A percentile compares a stretch with the other conserved stretches of the same genome.
These are phyloP conservation scores for Bruguiera parviflora DNA, from an alignment of 345 rosid species.

Conservation along the genomic window DNA sequence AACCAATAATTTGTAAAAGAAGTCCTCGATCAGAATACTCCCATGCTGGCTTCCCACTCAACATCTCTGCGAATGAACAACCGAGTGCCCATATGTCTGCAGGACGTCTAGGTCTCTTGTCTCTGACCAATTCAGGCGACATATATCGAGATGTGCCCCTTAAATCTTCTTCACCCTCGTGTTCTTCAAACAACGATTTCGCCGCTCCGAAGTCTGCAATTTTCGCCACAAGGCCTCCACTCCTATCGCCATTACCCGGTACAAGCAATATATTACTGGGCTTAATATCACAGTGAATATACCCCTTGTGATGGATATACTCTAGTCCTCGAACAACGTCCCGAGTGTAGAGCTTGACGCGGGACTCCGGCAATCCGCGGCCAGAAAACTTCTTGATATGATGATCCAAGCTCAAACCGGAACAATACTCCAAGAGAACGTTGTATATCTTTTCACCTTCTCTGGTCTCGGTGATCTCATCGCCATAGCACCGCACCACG, in stretches of 20 bases:
- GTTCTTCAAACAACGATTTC: not conserved
- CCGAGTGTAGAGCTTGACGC: not conserved
- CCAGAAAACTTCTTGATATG: not conserved
- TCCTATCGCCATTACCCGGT: not conserved
- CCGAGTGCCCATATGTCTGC: constrained; percentile 16
- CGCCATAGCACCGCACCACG: constrained; percentile 9
- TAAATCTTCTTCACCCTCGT: not conserved
- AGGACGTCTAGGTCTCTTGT: not conserved
- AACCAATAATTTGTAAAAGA: not conserved
- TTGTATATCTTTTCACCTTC: not conserved
- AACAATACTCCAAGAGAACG: constrained; percentile 6
- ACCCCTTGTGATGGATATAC: not conserved
- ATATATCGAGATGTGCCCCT: constrained; percentile 4
- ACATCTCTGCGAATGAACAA: not conserved
- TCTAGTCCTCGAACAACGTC: constrained; percentile 2
- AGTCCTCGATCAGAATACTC: too few species aligned
- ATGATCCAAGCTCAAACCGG: not conserved
- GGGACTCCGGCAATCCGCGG: not conserved
- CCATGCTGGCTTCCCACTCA: constrained; percentile 6
- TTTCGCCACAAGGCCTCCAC: not conserved
- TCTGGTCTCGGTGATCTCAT: not conserved
- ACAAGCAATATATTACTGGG: constrained; percentile 7
- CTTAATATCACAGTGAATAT: constrained; percentile 14
- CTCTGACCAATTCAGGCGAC: constrained; percentile 9
- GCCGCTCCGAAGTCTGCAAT: constrained; percentile 7